Evolutionary conservation across 2,329 filamentous ascomycete genomes (phyloP), one percentile per base, ranked within the genome.

Genomic region (Apiospora malaysiana): DNA sequence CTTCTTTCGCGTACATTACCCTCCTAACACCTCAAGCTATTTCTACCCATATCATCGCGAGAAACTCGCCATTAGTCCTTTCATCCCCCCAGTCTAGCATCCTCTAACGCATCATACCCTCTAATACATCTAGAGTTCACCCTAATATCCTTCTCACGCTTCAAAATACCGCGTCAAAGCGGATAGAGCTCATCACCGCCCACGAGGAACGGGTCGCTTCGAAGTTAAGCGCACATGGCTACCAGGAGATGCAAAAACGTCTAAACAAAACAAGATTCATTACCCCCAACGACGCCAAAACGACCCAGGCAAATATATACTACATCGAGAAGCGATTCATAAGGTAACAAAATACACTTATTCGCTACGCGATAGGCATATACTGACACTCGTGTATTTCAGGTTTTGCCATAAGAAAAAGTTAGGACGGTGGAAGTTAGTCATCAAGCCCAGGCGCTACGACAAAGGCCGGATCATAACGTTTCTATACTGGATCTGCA

Each of bases 401-500:
- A 63, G 56, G 32, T 63, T 63, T 23, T 63, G 32, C 37, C 14
- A 32, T 63, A 21, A 63, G 51, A 63, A 63, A 32, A n/a, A 37
- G 56, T 40, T 63, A 32, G 21, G 56, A 63, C 2, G 25, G 56
- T 63, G 56, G 56, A 63, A 21, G 32, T 32, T 18, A 9, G 25
- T 23, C 18, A 63, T 63, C 21, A 37, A 63, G 23, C 56, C 56
- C 32, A 63, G 18, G 25, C 56, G 56, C 18, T 63, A 21, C 32
- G 32, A 63, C 32, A 63, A 63, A 63, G 56, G 56, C 56, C 18
- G 14, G 25, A 63, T 63, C 10, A 63, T 63, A 21, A 63, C 32
- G 32, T 63, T 63, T 37, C 56, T 63, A 40, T 37, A 63, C 56
- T 63, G 56, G 56, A 63, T 63, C 32, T 63, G 56, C 25, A 21